phyloP scores from a whole-genome alignment of 805 yeast genomes.

The Ogataea trehaloabstinens region DNA sequence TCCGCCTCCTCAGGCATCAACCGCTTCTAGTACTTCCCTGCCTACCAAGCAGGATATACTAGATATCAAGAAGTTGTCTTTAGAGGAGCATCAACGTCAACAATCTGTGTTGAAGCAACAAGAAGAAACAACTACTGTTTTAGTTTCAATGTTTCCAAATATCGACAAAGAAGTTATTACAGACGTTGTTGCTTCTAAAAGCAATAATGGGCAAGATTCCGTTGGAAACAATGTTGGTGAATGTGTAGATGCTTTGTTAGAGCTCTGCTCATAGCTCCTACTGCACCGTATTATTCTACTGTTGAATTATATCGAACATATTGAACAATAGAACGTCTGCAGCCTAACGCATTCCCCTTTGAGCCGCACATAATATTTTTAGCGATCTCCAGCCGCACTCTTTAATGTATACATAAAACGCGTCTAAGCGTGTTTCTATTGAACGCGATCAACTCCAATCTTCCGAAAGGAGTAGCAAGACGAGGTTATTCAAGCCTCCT shows the following conservation, averaged over 20 bases:
- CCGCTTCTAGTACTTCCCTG: conserved; percentile 2
- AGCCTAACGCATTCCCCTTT: too few relatives aligned
- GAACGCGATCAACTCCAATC: neutral
- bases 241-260: conserved; percentile 65
- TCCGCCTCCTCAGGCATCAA: conserved; percentile 6
- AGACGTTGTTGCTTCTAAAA: conserved; percentile 67
- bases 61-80: conserved; percentile 29
- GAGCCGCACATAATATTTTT: too few relatives aligned
- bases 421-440: neutral
- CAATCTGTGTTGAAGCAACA: conserved; percentile 42
- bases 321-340: too few relatives aligned
- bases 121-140: conserved; percentile 43
- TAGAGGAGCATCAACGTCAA: conserved; percentile 30
- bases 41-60: conserved; percentile 20
- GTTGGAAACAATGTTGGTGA: conserved; percentile 57
- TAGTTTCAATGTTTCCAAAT: conserved; percentile 72
- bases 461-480: neutral
- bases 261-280: conserved; percentile 17
- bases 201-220: conserved; percentile 21
- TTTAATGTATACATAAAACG: neutral
- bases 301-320: too few relatives aligned
- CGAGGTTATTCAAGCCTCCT: neutral
- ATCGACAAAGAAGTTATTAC: conserved; percentile 65
- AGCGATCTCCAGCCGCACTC: too few relatives aligned
- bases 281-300: too few relatives aligned